These are phyloP conservation scores for Silene vulgaris DNA, from an alignment of 179 eudicot genomes.

Conservation along the genomic window DNA sequence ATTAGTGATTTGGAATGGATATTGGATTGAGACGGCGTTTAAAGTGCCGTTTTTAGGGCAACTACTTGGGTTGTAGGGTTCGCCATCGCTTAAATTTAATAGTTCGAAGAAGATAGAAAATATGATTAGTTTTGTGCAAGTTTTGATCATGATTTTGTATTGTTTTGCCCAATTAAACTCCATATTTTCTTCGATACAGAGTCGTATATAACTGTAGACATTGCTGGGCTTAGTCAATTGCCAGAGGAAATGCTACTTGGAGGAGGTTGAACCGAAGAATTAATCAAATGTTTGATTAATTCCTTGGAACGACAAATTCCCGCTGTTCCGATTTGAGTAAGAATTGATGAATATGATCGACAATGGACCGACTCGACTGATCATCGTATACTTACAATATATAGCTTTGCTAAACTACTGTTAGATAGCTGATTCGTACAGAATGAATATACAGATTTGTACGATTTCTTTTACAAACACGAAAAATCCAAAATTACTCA, in stretches of 20 bases:
- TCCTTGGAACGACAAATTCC: too few relatives aligned
- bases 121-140: not conserved
- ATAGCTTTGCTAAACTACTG: too few relatives aligned
- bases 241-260: not conserved
- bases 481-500: not conserved
- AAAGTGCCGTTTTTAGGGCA: not conserved
- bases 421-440: too few relatives aligned
- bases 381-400: too few relatives aligned
- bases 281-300: too few relatives aligned
- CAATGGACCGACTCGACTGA: too few relatives aligned
- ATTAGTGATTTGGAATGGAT: conserved; percentile 13
- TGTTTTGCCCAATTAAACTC: not conserved
- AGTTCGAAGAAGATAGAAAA: not conserved
- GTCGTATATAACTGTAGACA: not conserved
- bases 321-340: too few relatives aligned
- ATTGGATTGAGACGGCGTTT: not conserved
- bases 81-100: not conserved
- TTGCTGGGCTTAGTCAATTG: not conserved
- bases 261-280: too few relatives aligned
- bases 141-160: not conserved
- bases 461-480: not conserved
- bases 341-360: not conserved
- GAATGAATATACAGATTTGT: not conserved
- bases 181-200: not conserved
- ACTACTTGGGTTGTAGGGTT: not conserved